phyloP scores from a whole-genome alignment of 2,329 filamentous ascomycete species.

The Sphaerostilbella broomeana region DNA sequence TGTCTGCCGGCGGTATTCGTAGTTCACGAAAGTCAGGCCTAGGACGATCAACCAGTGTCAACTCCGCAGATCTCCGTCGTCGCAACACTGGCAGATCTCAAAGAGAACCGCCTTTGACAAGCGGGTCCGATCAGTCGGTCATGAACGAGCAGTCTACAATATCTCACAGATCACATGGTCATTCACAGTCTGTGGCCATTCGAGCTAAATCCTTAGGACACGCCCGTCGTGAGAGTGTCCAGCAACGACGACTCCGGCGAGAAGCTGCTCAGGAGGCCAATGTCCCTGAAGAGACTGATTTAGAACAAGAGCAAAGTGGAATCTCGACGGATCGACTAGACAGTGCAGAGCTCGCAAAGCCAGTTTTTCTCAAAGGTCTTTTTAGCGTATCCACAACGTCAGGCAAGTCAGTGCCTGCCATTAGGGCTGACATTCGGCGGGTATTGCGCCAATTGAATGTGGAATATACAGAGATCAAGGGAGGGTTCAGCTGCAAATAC shows the following conservation, averaged over 20 bases:
- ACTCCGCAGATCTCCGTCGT: slow-evolving; percentile 73
- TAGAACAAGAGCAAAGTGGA: slow-evolving; percentile 60
- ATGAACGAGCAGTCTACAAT: slow-evolving; percentile 45
- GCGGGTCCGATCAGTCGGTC: slow-evolving; percentile 71
- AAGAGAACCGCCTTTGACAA: slow-evolving; percentile 66
- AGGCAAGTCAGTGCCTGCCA: slow-evolving; percentile 78
- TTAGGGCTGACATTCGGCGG: slow-evolving; percentile 82
- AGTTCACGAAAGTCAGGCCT: slow-evolving; percentile 60
- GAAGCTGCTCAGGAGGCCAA: slow-evolving; percentile 69
- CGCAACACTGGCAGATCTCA: slow-evolving; percentile 43
- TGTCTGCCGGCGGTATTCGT: slow-evolving; percentile 49
- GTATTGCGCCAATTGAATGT: slow-evolving; percentile 83
- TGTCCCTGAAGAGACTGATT: slow-evolving; percentile 85
- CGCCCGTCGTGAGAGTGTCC: slow-evolving; percentile 83
- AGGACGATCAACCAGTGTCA: slow-evolving; percentile 85
- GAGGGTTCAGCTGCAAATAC: slow-evolving; percentile 86
- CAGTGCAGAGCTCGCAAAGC: slow-evolving; percentile 77
- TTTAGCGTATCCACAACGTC: slow-evolving; percentile 98
- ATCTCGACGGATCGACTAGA: slow-evolving; percentile 55
- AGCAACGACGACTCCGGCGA: slow-evolving; percentile 69
- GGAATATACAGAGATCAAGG: slow-evolving; percentile 87
- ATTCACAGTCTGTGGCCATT: slow-evolving; percentile 55
- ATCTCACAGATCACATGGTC: slow-evolving; percentile 45
- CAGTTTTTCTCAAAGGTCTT: slow-evolving; percentile 89
- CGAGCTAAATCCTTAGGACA: slow-evolving; percentile 86